Base-by-base conservation (phyloP, 805 yeast genomes). In the Sugiyamaella marilandica region DNA sequence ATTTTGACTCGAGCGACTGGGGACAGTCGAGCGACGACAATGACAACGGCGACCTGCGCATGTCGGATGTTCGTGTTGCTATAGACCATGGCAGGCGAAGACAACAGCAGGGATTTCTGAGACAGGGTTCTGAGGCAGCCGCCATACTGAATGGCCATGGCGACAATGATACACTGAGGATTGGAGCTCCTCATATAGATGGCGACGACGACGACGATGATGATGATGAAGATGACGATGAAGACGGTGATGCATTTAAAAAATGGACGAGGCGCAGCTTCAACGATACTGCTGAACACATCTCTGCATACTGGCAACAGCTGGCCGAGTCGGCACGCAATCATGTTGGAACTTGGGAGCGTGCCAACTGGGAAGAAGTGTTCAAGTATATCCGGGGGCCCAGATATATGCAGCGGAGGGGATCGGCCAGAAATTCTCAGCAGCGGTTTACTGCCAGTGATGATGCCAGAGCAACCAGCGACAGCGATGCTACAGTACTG, bases 1-100 rank as follows among this genome's bases (percentile, higher is more conserved):
- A 64, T 48, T 65, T 61, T 32, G 37, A 34, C 5, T 16, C 24
- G 14, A 63, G 68, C 49, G 71, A 49, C 18, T 33, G 36, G 33
- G 34, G 32, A 16, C 32, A 45, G n/a, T 10, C 39, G 7, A 41
- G 46, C 21, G 21, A 39, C 2, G 39, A 39, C n/a, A 10, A 46
- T 63, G 21, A 62, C 46, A 16, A 24, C 32, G 49, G 57, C n/a
- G 52, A 49, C 32, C 34, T 49, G 26, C 41, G 52, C 10, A 49
- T 49, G 52, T 47, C 37, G 16, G 52, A 49, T 24, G 41, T 49
- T 4, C 47, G 52, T 5, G n/a, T n/a, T 4, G 50, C 50, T 16
- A 39, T 39, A 14, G 43, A 14, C 21, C 16, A 21, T 4, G 13
- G 43, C 43, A 10, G 11, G 43, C 43, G 43, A 19, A 3, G 18